Evolutionary conservation across 257 asterid genomes (phyloP), one percentile per base, ranked within the genome.

Genomic region (Jaltomata sinuosa): DNA sequence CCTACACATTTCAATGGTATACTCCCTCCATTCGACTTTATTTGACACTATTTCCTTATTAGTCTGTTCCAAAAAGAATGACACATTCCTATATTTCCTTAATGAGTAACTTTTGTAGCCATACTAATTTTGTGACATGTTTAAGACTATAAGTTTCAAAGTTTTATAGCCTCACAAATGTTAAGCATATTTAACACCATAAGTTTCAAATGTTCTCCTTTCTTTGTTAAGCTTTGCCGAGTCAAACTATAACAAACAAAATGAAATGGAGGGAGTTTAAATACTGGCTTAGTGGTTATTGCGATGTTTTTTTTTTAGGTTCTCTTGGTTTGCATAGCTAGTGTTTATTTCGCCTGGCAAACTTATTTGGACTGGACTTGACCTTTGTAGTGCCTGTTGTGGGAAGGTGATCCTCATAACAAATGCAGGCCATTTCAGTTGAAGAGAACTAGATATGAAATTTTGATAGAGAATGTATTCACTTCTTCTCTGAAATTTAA

Each of bases 1-100:
- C 94, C 0, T 95, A 90, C 87, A 88, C 88, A 61, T 87, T 79
- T 49, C 87, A 86, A 84, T 87, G 99, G 99, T 97, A 89, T 67
- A 86, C 54, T 53, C 83, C 84, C 34, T 82, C 53, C 7, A 8
- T 31, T 59, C 15, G 57, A 38, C 71, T 18, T 47, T 29, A 14
- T 8, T 11, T 55, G 31, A 3, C 54, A 8, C 50, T 55, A 11
- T 55, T 55, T 50, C 22, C 29, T 68, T 68, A 10, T 68, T 68
- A 36, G 27, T 68, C 50, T 47, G 9, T 68, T 8, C 49, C 49
- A 1, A 34, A 32, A 67, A 19, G 9, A 67, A 34, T 68, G 49
- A 2, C 6, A 34, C 4, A 18, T 68, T 36, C 50, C 50, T 68
- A 36, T 68, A 36, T 68, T 68, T 36, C 50, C 29, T 36, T 18